Base-by-base conservation (phyloP, 1,284 basidiomycete species). In the Naganishia sp. region DNA sequence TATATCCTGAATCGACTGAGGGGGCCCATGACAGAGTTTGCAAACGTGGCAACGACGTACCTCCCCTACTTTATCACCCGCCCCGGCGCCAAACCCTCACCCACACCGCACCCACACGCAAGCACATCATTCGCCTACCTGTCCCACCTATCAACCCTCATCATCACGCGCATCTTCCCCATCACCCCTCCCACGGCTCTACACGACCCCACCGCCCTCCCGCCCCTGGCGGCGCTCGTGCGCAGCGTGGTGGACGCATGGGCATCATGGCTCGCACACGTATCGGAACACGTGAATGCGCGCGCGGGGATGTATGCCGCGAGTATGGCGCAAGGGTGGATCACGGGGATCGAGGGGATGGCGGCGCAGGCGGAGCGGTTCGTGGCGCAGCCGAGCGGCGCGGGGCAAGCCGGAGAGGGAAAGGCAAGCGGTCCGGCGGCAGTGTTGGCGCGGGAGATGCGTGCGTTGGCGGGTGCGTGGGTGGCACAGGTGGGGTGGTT, bases 221-320 rank as follows among this genome's bases (percentile, higher is more conserved):
- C 47, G 35, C 43, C 18, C 7, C 45, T 58, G 4, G 11, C 45
- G 5, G 47, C 31, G 23, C 57, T 61, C 57, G 23, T 51, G 13
- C 46, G 28, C 35, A 21, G 46, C 9, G 32, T 61, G 11, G 32
- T 15, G 10, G 17, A 39, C 32, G 57, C 57, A 21, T 61, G 57
- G 57, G 21, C 21, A 23, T 41, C 57, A 25, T 61, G 57, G 57
- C 35, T 61, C n/a, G 23, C 31, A 1, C 21, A 41, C 11, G 21
- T 61, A 9, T 61, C 57, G 21, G 47, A 61, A 3, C 57, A 61
- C 39, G 57, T 61, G 7, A 61, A 61, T n/a, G 57, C 32, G 23
- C 46, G 21, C 5, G 57, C 47, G 47, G 57, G 57, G 7, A 61
- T 61, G 57, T 61, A 61, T 23, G 47, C 57, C 2, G 57, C 57